Base-by-base conservation (phyloP, 2,329 filamentous ascomycete genomes). In the Diaporthe sp. region DNA sequence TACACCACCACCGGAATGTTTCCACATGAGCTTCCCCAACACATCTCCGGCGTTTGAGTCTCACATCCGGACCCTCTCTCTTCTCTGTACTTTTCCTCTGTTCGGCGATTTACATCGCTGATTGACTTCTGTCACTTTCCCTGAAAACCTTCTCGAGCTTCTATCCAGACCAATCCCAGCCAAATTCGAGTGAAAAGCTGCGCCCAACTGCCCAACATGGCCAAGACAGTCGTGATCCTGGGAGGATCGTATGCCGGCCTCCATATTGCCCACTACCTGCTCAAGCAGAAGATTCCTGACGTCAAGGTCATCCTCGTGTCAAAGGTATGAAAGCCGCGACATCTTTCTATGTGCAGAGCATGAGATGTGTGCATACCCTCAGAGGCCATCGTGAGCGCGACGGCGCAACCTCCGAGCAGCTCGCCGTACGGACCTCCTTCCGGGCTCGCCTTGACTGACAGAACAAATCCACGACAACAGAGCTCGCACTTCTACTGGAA, bases 401-500 rank as follows among this genome's bases (percentile, higher is more conserved):
- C 15, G 31, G 31, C 46, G 31, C 62, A 53, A 25, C 4, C 12
- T 25, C 6, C 31, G 31, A 39, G n/a, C 75, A 34, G 22, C n/a
- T n/a, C 15, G 2, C 19, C 28, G 7, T n/a, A 5, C 17, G 25
- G 51, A 31, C 12, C 15, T 71, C 49, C 6, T 15, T 15, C n/a
- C 9, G n/a, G 25, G 10, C 39, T 13, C 28, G 34, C 2, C 17
- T 17, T 17, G 34, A 39, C 73, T 74, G 25, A 71, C 73, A 65
- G 22, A 44, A 65, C 25, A 13, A 42, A 62, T 34, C 9, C 28
- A 7, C 1, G 1, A 17, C 42, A 65, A 44, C 82, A 91, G 87
- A 91, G 87, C 78, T 87, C 84, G 77, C 89, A 91, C 79, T 89
- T 91, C 78, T 91, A 87, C 84, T 91, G 89, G 89, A 91, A 90